These are phyloP conservation scores for Kazachstania taianensis DNA, from an alignment of 805 yeast genomes.

Conservation along the genomic window DNA sequence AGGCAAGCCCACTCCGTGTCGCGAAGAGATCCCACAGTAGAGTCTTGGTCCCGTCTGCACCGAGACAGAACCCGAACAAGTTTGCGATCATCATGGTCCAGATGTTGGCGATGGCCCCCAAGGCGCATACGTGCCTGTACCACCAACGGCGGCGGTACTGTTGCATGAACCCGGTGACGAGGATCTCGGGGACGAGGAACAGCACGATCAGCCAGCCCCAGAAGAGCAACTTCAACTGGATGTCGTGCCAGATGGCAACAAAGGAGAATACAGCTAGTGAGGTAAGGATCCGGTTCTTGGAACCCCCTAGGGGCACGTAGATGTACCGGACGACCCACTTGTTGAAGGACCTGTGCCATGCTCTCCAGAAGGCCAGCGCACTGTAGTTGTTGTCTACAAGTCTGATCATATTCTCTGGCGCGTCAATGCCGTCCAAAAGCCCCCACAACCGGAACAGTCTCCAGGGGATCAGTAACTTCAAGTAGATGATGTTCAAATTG, in stretches of 20 bases:
- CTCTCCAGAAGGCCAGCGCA: constrained; percentile 94
- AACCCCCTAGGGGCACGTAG: constrained; percentile 87
- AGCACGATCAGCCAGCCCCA: constrained; percentile 97
- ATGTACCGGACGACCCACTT: constrained; percentile 84
- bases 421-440: constrained; percentile 81
- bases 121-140: constrained; percentile 74
- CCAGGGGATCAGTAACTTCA: constrained; percentile 92
- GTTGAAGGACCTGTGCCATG: constrained; percentile 95
- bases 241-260: constrained; percentile 98
- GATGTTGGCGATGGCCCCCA: constrained; percentile 81
- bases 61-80: constrained; percentile 87
- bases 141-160: constrained; percentile 42
- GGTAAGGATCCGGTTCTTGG: constrained; percentile 58
- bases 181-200: constrained; percentile 77
- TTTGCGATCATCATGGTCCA: constrained; percentile 99
- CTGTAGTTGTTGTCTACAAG: constrained; percentile 92
- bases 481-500: constrained; percentile 86
- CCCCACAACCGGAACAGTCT: constrained; percentile 90
- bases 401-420: constrained; percentile 96
- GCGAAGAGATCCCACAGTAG: constrained; percentile 61
- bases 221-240: constrained; percentile 68
- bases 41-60: constrained; percentile 68
- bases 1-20: constrained; percentile 56
- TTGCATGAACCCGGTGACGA: constrained; percentile 39
- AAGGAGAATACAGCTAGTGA: constrained; percentile 82